phyloP scores from a whole-genome alignment of 192 early-diverging fungal species.

The Spinellus fusiger region DNA sequence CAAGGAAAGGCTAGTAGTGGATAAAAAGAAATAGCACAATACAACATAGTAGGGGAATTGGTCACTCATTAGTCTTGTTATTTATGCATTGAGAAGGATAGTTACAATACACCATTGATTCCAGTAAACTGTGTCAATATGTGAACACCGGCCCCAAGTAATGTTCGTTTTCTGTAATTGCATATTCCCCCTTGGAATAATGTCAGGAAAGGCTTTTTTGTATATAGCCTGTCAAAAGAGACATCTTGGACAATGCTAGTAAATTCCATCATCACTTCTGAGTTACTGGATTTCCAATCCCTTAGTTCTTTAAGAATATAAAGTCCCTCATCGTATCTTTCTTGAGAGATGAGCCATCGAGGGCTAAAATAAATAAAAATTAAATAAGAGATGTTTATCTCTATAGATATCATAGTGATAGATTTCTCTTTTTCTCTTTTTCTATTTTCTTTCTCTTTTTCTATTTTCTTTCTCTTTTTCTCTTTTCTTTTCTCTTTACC shows the following conservation, averaged over 20 bases:
- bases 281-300: constrained; percentile 41
- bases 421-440: background rate
- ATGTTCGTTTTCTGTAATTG: constrained; percentile 46
- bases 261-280: constrained; percentile 56
- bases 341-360: constrained; percentile 75
- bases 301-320: constrained; percentile 65
- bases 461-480: no score
- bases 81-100: background rate
- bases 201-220: constrained; percentile 36
- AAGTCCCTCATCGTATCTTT: constrained; percentile 63
- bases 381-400: background rate
- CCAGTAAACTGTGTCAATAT: constrained; percentile 66
- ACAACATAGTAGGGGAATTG: background rate
- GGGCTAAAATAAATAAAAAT: constrained; percentile 44
- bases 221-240: constrained; percentile 27
- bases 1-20: constrained; percentile 21
- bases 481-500: background rate
- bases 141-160: constrained; percentile 54
- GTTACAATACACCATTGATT: constrained; percentile 75
- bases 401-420: background rate
- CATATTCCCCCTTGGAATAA: constrained; percentile 36
- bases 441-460: background rate
- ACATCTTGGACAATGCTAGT: constrained; percentile 66
- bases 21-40: background rate
- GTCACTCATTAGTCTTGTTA: background rate